Conservation (phyloP, 345 rosid species). For the Ailanthus altissimus region DNA sequence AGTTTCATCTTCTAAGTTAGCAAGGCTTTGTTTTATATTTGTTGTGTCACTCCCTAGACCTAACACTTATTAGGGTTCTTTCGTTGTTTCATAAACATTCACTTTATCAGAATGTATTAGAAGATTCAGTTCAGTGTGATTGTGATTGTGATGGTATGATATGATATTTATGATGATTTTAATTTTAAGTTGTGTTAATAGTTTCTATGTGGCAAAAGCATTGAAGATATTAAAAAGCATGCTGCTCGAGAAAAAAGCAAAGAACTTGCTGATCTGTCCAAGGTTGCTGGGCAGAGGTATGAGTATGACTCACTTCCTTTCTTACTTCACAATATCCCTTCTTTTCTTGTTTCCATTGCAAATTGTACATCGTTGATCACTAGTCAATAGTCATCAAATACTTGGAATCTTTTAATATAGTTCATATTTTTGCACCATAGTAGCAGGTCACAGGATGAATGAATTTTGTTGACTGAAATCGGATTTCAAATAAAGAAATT, state of each 20-base stretch:
- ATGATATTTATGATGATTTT: background rate
- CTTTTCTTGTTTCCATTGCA: background rate
- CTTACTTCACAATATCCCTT: background rate
- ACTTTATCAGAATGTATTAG: background rate
- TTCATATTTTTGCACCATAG: background rate
- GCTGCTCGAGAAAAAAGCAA: slow-evolving; percentile 36
- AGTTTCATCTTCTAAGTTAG: no score
- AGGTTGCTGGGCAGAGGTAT: slow-evolving; percentile 36
- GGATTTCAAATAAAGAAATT: background rate
- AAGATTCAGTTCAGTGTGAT: background rate
- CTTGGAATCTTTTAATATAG: background rate
- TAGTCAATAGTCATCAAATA: background rate
- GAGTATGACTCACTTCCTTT: no score
- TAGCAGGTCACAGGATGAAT: background rate
- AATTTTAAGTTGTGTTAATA: background rate
- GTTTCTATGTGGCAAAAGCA: slow-evolving; percentile 40
- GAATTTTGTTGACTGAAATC: background rate
- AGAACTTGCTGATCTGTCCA: slow-evolving; percentile 31
- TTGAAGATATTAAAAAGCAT: slow-evolving; percentile 40
- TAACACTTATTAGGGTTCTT: no score
- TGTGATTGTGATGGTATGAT: no score
- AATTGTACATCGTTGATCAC: background rate
- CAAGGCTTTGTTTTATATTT: no score
- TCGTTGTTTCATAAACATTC: background rate
- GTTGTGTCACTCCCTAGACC: no score